These are phyloP conservation scores for Fremontodendron californicum DNA, from an alignment of 345 rosid genomes.

Conservation along the genomic window DNA sequence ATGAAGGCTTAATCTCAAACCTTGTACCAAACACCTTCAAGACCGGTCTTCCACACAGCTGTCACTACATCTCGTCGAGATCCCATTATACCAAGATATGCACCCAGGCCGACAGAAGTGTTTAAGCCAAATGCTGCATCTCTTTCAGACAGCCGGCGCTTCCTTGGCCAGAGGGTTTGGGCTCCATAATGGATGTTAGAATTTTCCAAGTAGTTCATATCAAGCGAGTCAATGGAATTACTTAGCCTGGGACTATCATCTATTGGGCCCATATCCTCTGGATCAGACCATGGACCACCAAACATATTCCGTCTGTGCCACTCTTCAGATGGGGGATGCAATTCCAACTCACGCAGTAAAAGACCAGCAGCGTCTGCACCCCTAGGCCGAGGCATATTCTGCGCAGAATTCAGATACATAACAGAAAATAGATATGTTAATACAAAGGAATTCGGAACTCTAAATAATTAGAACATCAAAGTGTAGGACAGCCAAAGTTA, in stretches of 20 bases:
- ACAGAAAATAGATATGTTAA: background rate
- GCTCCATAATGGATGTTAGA: slow-evolving; percentile 55
- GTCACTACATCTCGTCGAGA: slow-evolving; percentile 97
- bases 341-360: slow-evolving; percentile 91
- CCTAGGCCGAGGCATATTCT: slow-evolving; percentile 99
- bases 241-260: slow-evolving; percentile 51
- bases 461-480: background rate
- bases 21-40: slow-evolving; percentile 97
- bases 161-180: slow-evolving; percentile 88
- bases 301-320: slow-evolving; percentile 97
- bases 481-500: background rate
- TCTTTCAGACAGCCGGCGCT: slow-evolving; percentile 93
- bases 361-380: slow-evolving; percentile 99
- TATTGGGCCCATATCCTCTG: slow-evolving; percentile 48
- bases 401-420: slow-evolving; percentile 19
- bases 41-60: slow-evolving; percentile 92
- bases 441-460: background rate
- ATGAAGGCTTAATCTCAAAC: slow-evolving; percentile 24
- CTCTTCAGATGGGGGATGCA: slow-evolving; percentile 98
- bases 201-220: slow-evolving; percentile 37
- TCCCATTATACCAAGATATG: slow-evolving; percentile 99
- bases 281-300: slow-evolving; percentile 96
- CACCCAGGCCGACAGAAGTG: slow-evolving; percentile 85
- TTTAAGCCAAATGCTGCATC: slow-evolving; percentile 98
- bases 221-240: slow-evolving; percentile 35